Evolutionary conservation across 2,329 filamentous ascomycete species (phyloP), one percentile per base, ranked within the genome.

Genomic region (Exophiala spinifera): DNA sequence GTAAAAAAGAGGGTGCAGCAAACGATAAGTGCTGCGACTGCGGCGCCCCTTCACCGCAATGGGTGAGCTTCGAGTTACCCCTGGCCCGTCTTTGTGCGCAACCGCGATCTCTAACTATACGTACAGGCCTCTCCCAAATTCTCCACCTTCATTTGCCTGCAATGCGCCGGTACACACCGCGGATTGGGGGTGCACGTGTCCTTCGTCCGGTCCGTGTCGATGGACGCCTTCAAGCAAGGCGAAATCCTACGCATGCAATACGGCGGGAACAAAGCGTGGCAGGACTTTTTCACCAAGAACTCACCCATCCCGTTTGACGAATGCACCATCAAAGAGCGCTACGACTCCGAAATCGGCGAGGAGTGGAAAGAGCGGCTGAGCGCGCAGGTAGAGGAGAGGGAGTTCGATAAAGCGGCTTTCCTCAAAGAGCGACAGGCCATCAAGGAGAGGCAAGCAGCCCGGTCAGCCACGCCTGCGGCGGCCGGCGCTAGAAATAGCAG

Each of bases 141-240:
- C 70, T 92, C 92, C 69, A 89, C 96, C 72, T 99, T 99, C 78
- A 96, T 99, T 80, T 99, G 94, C 74, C 85, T 99, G 49, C 89
- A 87, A 61, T 99, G 94, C 77, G 92, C 91, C 31, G 94, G 94
- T 64, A 89, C 94, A 49, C 94, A 99, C 75, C 88, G 94, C 60
- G 91, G 91, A 2, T 84, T 99, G 25, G 94, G 94, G 58, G 94
- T 99, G 33, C 94, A 99, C 78, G 96, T 99, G 72, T 96, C 91
- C 70, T 99, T 99, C 75, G 91, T 99, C 61, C 88, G 94, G 56
- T 94, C 88, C 67, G 94, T 97, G 68, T 96, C 90, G 59, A 99
- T 99, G 94, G 94, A 99, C 76, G 91, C 91, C 53, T 97, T 99
- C 79, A 99, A 99, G 73, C 83, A 85, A 61, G 82, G 82, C 66